phyloP scores from a whole-genome alignment of 768 basidiomycete genomes.

The Phlebiopsis gigantea region DNA sequence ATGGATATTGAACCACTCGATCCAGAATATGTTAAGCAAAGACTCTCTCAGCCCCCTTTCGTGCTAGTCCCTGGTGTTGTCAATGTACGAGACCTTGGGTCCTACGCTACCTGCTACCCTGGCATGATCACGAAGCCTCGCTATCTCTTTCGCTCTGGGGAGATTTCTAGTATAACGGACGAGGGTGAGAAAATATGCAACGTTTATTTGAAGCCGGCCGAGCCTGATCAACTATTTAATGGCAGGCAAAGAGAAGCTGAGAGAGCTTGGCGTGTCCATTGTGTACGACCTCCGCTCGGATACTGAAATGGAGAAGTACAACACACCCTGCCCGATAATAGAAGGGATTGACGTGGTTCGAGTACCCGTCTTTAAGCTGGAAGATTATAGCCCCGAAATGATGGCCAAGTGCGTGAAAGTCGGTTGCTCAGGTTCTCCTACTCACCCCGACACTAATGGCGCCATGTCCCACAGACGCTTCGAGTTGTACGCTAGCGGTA shows the following conservation, averaged over 20 bases:
- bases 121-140: conserved; percentile 52
- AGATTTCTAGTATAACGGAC: conserved; percentile 63
- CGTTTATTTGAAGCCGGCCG: background rate
- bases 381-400: conserved; percentile 80
- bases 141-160: conserved; percentile 64
- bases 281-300: conserved; percentile 79
- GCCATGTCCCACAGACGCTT: conserved; percentile 42
- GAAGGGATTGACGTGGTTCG: conserved; percentile 57
- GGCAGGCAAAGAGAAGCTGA: conserved; percentile 56
- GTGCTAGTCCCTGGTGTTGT: conserved; percentile 66
- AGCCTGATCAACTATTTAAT: background rate
- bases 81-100: conserved; percentile 71
- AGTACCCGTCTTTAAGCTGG: conserved; percentile 58
- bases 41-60: conserved; percentile 68
- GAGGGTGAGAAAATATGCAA: conserved; percentile 42
- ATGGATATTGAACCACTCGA: conserved; percentile 57
- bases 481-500: conserved; percentile 73
- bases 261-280: conserved; percentile 55
- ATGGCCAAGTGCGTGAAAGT: conserved; percentile 75
- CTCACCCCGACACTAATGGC: background rate
- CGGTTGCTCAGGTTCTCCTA: conserved; percentile 5
- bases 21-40: conserved; percentile 53
- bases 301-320: conserved; percentile 72
- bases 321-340: conserved; percentile 56
- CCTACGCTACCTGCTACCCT: conserved; percentile 42